Conservation (phyloP, 1,139 yeast genomes). For the Yamadazyma aaseri region DNA sequence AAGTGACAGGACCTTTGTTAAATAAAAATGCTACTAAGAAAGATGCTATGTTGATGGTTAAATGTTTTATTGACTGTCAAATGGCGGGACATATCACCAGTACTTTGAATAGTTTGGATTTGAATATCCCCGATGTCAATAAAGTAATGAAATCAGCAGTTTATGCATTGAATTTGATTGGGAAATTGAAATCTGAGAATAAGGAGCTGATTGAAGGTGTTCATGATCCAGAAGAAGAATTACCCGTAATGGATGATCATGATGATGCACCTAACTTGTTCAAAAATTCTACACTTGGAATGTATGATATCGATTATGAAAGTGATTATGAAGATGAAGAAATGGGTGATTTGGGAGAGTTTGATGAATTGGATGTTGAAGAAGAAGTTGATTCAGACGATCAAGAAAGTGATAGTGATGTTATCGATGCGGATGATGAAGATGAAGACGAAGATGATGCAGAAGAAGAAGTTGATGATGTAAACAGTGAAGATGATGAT, state of each 20-base stretch:
- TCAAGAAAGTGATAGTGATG: slow-evolving; percentile 19
- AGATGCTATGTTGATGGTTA: slow-evolving; percentile 62
- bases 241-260: slow-evolving; percentile 48
- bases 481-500: slow-evolving; percentile 4
- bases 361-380: slow-evolving; percentile 30
- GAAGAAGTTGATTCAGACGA: slow-evolving; percentile 30
- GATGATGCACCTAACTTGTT: slow-evolving; percentile 80
- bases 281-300: slow-evolving; percentile 85
- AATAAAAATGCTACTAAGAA: slow-evolving; percentile 49
- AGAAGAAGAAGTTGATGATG: slow-evolving; percentile 14
- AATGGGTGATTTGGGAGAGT: slow-evolving; percentile 31
- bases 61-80: slow-evolving; percentile 64
- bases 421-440: slow-evolving; percentile 15
- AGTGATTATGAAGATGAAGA: slow-evolving; percentile 49
- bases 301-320: slow-evolving; percentile 85
- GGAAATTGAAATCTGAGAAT: slow-evolving; percentile 57
- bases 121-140: slow-evolving; percentile 67
- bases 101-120: slow-evolving; percentile 62
- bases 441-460: slow-evolving; percentile 13
- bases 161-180: slow-evolving; percentile 61
- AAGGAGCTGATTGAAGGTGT: slow-evolving; percentile 56
- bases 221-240: slow-evolving; percentile 35
- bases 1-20: slow-evolving; percentile 41
- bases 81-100: slow-evolving; percentile 57
- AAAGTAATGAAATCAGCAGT: slow-evolving; percentile 57